Evolutionary conservation across 257 asterid genomes (phyloP), one percentile per base, ranked within the genome.

Genomic region (Paraleonurus japonicus): DNA sequence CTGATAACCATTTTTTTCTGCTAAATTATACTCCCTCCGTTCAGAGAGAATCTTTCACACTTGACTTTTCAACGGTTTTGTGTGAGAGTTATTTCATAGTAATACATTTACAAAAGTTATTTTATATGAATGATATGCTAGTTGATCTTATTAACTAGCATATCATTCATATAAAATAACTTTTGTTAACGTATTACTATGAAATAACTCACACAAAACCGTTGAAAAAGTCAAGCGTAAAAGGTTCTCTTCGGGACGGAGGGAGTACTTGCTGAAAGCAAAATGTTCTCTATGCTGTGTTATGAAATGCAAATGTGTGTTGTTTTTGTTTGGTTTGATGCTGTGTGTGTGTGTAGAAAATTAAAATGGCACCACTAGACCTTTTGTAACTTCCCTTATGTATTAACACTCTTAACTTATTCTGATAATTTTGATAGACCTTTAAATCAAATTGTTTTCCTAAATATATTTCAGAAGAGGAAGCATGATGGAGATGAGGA

Each of bases 401-500:
- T 51, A 8, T 43, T 13, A 19, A 37, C 24, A 16, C 22, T 27
- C 61, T 72, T 41, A n/a, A 33, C 58, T 53, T 55, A 47, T 76
- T 24, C 10, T 37, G 26, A 51, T 61, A 55, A 50, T 64, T 70
- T 61, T 68, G 62, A 47, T 72, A 22, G 70, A 61, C 20, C 72
- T 47, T 47, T 53, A 15, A 64, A 64, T 73, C 20, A 37, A 48
- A n/a, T 51, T 32, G 12, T 12, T 51, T 60, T 51, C 47, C 48
- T 75, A 41, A 65, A 70, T 47, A 17, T 27, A 13, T 69, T 82
- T 78, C 79, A 85, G 90, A 85, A 85, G 81, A 85, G 90, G 77
- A 85, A 85, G 79, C 87, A 85, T 27, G 87, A 85, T 15, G 85
- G 90, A 39, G 87, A 82, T 63, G 90, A 85, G 59, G 90, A 85